Percentiles rank a stretch among this genome's conserved stretches.
Conservation (phyloP, 495 filamentous ascomycete species). For the Trichoderma virens region DNA sequence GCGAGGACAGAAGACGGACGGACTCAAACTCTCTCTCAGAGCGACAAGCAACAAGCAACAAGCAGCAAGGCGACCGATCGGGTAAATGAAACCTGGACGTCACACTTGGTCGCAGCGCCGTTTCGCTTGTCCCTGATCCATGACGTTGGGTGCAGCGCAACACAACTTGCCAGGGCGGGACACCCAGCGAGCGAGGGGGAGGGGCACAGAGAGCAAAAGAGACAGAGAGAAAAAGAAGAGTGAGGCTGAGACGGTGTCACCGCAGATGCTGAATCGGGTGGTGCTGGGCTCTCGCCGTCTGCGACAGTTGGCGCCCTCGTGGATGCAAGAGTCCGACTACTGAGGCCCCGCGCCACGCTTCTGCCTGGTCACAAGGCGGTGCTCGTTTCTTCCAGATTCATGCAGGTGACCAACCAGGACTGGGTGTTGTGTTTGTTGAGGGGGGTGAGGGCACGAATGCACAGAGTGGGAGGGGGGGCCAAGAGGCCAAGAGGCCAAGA, state of each 20-base stretch:
- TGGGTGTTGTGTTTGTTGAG: background rate
- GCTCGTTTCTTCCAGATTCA: background rate
- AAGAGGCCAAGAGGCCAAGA: no score
- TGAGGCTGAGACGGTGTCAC: background rate
- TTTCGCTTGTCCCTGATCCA: no score
- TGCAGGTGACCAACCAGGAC: conserved; percentile 6
- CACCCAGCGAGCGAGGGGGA: no score
- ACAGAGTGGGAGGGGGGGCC: no score
- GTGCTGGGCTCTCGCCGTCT: background rate
- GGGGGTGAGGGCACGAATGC: background rate
- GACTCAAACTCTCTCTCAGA: background rate
- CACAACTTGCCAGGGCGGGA: no score
- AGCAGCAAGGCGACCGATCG: no score
- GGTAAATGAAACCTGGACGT: no score
- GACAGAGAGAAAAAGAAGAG: background rate
- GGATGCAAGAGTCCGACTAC: no score
- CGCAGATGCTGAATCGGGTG: background rate
- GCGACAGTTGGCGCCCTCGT: no score
- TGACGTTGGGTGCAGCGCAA: no score
- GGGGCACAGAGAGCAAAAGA: no score
- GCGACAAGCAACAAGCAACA: background rate
- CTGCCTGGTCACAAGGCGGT: conserved; percentile 7
- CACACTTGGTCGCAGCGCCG: no score
- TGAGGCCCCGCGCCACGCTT: conserved; percentile 7
- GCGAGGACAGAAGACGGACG: background rate